Conservation (phyloP, 805 yeast genomes). For the Gaillardinia entomophila region DNA sequence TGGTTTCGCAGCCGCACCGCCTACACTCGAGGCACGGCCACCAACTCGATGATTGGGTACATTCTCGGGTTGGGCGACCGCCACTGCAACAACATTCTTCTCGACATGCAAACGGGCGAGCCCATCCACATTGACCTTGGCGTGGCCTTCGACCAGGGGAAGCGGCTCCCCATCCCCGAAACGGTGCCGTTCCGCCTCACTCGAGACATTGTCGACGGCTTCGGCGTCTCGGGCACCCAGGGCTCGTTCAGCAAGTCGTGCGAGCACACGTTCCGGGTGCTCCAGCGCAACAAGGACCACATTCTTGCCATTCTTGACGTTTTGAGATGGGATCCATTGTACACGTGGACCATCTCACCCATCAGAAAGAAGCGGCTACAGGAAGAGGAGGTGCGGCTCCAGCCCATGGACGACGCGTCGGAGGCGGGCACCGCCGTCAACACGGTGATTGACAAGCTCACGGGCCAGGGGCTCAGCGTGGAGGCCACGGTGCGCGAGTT, state of each 20-base stretch:
- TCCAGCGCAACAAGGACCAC: constrained; percentile 60
- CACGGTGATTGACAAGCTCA: constrained; percentile 65
- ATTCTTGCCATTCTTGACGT: constrained; percentile 82
- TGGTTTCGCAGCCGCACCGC: constrained; percentile 67
- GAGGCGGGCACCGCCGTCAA: constrained; percentile 79
- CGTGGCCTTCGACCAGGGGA: constrained; percentile 94
- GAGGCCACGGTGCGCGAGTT: constrained; percentile 84
- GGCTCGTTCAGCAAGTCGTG: constrained; percentile 74
- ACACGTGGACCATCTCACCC: constrained; percentile 87
- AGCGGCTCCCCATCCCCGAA: constrained; percentile 79
- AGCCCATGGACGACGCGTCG: constrained; percentile 39
- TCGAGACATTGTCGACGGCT: constrained; percentile 84
- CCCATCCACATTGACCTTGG: constrained; percentile 96
- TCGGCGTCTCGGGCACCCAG: constrained; percentile 80
- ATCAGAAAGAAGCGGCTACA: constrained; percentile 53
- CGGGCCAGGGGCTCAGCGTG: constrained; percentile 61
- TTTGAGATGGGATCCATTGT: constrained; percentile 85
- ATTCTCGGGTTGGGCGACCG: constrained; percentile 92
- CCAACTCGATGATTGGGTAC: constrained; percentile 81
- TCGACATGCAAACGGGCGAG: constrained; percentile 82
- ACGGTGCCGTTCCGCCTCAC: constrained; percentile 90
- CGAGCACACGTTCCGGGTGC: constrained; percentile 63
- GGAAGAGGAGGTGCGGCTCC: constrained; percentile 25
- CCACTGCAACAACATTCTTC: constrained; percentile 81
- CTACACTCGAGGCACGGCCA: constrained; percentile 76